Evolutionary conservation across 441 rosid species (phyloP).

Genomic region (Euphorbia celastroides): DNA sequence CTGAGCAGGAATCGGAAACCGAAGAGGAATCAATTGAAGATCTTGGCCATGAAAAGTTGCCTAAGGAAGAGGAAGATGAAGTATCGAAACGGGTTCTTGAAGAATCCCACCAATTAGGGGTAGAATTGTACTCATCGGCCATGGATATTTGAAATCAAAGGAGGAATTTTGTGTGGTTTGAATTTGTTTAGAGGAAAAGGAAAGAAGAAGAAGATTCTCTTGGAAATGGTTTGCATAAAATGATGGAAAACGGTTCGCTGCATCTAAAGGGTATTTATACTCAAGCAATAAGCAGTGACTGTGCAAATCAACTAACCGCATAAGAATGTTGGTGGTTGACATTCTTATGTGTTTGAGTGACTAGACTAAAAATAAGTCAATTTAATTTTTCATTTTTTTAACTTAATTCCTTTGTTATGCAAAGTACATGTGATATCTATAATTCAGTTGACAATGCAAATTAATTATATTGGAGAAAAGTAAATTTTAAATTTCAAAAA

Average conservation of each 20-base stretch:
- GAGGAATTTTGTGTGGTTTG: not conserved
- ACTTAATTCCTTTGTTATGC: no score
- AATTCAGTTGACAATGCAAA: no score
- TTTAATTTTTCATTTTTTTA: no score
- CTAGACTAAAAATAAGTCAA: no score
- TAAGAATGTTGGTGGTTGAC: conserved; percentile 48
- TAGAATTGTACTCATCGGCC: conserved; percentile 67
- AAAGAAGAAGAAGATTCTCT: no score
- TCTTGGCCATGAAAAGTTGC: conserved; percentile 60
- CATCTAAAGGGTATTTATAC: conserved; percentile 38
- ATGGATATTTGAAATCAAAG: conserved; percentile 27
- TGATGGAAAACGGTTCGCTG: conserved; percentile 57
- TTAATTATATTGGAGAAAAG: no score
- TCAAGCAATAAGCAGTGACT: conserved; percentile 19
- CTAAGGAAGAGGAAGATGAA: conserved; percentile 58
- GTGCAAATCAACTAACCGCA: conserved; percentile 21
- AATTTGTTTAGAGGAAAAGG: not conserved
- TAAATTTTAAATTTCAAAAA: no score
- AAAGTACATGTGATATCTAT: no score
- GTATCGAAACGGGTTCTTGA: conserved; percentile 40
- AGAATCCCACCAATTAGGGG: conserved; percentile 78
- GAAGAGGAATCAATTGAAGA: conserved; percentile 56
- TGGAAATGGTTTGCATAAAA: conserved; percentile 42
- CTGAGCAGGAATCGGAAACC: conserved; percentile 47
- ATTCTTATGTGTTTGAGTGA: no score